phyloP scores from a whole-genome alignment of 2,329 filamentous ascomycete genomes.

The Teratosphaeria epicoccoides region DNA sequence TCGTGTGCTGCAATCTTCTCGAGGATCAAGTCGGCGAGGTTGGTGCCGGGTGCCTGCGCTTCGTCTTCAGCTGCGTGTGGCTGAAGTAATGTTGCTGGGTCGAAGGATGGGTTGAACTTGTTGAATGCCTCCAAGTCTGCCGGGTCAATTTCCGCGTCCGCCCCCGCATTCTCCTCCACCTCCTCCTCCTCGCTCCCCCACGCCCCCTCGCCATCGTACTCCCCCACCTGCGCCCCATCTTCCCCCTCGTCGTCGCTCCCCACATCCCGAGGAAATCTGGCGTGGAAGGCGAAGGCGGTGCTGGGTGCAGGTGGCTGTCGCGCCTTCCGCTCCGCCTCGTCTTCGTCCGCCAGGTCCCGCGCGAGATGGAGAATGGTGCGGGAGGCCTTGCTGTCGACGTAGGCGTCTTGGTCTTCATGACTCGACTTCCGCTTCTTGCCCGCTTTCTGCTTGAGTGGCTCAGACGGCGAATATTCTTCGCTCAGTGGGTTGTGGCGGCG shows the following conservation, averaged over 20 bases:
- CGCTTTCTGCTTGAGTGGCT: slow-evolving; percentile 56
- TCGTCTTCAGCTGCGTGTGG: slow-evolving; percentile 41
- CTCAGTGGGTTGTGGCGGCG: slow-evolving; percentile 84
- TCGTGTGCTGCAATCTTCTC: slow-evolving; percentile 91
- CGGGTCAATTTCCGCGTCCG: slow-evolving; percentile 76
- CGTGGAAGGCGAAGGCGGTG: slow-evolving; percentile 68
- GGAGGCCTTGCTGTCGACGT: slow-evolving; percentile 79
- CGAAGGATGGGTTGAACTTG: slow-evolving; percentile 69
- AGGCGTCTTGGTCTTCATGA: slow-evolving; percentile 52
- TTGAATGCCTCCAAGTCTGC: slow-evolving; percentile 84
- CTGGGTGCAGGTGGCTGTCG: slow-evolving; percentile 38
- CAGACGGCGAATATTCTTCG: slow-evolving; percentile 69
- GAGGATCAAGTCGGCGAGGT: slow-evolving; percentile 85
- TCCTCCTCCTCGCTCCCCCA: slow-evolving; percentile 68
- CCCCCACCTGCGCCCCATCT: slow-evolving; percentile 45
- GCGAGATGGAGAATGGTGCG: slow-evolving; percentile 82
- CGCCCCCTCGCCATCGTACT: slow-evolving; percentile 42
- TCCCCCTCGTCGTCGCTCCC: slow-evolving; percentile 35
- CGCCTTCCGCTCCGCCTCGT: slow-evolving; percentile 44
- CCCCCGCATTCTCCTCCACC: no score
- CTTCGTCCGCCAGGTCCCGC: slow-evolving; percentile 77
- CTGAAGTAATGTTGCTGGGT: slow-evolving; percentile 59
- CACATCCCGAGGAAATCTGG: slow-evolving; percentile 48
- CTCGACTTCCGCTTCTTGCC: slow-evolving; percentile 50
- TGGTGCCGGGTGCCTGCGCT: slow-evolving; percentile 44